Evolutionary conservation across 2,329 filamentous ascomycete species (phyloP).

Genomic region (Colletotrichum camelliae): DNA sequence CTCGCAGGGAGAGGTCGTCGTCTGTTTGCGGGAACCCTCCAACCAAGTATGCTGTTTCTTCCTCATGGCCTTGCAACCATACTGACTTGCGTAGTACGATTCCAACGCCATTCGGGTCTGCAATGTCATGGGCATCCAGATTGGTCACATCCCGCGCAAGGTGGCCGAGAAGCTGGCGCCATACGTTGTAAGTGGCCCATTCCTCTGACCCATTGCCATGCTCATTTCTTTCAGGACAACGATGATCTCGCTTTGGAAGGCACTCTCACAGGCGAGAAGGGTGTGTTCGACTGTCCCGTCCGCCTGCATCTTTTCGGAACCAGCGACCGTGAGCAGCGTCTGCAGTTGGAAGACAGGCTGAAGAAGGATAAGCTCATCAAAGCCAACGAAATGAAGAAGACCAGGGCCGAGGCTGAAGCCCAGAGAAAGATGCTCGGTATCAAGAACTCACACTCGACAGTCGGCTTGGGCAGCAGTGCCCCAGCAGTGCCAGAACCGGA

Average conservation of each 20-base stretch:
- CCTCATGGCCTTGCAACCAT: neutral
- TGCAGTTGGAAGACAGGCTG: constrained; percentile 65
- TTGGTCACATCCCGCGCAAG: constrained; percentile 76
- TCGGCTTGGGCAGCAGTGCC: constrained; percentile 35
- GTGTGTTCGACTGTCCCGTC: constrained; percentile 74
- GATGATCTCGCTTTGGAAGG: constrained; percentile 71
- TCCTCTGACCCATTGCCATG: neutral
- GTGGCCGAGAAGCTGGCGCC: constrained; percentile 75
- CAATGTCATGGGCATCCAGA: constrained; percentile 77
- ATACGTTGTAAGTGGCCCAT: constrained; percentile 65
- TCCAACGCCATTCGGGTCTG: constrained; percentile 78
- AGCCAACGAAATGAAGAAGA: constrained; percentile 60
- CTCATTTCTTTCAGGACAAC: constrained; percentile 50
- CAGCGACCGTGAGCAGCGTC: constrained; percentile 55
- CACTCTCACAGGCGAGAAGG: constrained; percentile 70
- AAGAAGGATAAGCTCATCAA: constrained; percentile 69
- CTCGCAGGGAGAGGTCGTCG: constrained; percentile 66
- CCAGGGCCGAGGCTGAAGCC: constrained; percentile 57
- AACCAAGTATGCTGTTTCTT: constrained; percentile 53
- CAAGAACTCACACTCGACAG: constrained; percentile 41
- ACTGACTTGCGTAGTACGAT: constrained; percentile 58
- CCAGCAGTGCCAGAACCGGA: constrained; percentile 36
- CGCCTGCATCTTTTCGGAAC: constrained; percentile 73
- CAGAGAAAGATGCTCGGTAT: constrained; percentile 50
- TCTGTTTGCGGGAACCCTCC: constrained; percentile 67